Conservation (phyloP, 345 rosid genomes). For the Camelina hispida region DNA sequence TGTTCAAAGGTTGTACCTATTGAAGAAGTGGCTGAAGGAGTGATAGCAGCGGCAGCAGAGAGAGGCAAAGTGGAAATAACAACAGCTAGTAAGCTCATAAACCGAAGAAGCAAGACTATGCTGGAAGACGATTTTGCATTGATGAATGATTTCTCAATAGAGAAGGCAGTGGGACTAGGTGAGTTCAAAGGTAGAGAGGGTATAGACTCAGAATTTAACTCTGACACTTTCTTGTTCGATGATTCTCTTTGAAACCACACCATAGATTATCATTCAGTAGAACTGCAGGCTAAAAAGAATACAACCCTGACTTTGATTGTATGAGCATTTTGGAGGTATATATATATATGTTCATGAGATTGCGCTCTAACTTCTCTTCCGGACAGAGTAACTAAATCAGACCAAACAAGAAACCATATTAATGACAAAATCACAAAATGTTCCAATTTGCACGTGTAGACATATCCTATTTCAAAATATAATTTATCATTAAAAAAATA, state of each 20-base stretch:
- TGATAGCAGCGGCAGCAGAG: conserved; percentile 1
- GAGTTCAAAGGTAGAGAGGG: conserved; percentile 69
- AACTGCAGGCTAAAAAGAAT: neutral
- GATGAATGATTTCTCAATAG: conserved; percentile 51
- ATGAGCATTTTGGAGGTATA: neutral
- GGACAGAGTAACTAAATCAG: conserved; percentile 1
- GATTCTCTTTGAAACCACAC: conserved; percentile 38
- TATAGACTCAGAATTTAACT: conserved; percentile 51
- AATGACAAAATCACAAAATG: too few relatives aligned
- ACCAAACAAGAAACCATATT: neutral
- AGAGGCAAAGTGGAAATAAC: conserved; percentile 28
- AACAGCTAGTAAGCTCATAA: conserved; percentile 23
- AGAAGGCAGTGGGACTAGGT: conserved; percentile 48
- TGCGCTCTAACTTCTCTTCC: too few relatives aligned
- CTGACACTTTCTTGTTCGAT: conserved; percentile 48
- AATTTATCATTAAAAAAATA: too few relatives aligned
- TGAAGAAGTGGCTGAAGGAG: conserved; percentile 44
- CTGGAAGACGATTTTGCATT: conserved; percentile 46
- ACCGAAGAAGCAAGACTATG: conserved; percentile 35
- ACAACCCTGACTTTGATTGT: neutral
- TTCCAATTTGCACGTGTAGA: too few relatives aligned
- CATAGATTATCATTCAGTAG: conserved; percentile 3
- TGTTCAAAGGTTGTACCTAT: conserved; percentile 47
- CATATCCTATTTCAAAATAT: too few relatives aligned
- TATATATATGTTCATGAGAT: too few relatives aligned